Evolutionary conservation across 1,284 basidiomycete genomes (phyloP), one percentile per base, ranked within the genome.

Genomic region (Porogramme epimiltina): DNA sequence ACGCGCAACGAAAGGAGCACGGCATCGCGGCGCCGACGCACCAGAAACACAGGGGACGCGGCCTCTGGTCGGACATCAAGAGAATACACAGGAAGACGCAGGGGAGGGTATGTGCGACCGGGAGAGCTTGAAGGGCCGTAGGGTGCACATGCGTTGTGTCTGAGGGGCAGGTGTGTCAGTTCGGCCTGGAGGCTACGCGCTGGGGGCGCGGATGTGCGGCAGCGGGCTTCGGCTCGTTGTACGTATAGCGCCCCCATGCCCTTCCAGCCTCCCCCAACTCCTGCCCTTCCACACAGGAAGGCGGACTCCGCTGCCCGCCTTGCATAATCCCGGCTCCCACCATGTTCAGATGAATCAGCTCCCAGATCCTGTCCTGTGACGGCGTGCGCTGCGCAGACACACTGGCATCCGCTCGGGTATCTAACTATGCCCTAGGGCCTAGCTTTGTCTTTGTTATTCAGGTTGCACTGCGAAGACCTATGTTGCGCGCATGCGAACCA

Each of bases 1-100:
- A 69, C 64, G 66, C 74, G 73, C 76, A 73, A 69, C 69, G 68
- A 76, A 76, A 77, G 68, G 59, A 61, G 63, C 73, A 72, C 77
- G 77, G 77, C 73, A 75, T 69, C 75, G 69, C 64, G 59, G 56
- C 56, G 56, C 25, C 40, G 46, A 52, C 38, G 59, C 47, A 47
- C 52, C 42, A 55, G 58, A 48, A 31, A 13, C 33, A 46, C 42
- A 47, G 52, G 51, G 50, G 19, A 31, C 11, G 34, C 39, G 25
- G 47, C 34, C n/a, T 41, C 38, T 20, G 25, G 19, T 33, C n/a
- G 54, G 50, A 55, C 56, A 47, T 8, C 51, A 59, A 59, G 60
- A 61, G 58, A 51, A 61, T 56, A 54, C 18, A 66, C 66, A 62
- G 59, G 56, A 60, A 62, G 60, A 60, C 51, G 47, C 31, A 44